Evolutionary conservation across 2,329 filamentous ascomycete genomes (phyloP).

Genomic region (Colletotrichum sp.): DNA sequence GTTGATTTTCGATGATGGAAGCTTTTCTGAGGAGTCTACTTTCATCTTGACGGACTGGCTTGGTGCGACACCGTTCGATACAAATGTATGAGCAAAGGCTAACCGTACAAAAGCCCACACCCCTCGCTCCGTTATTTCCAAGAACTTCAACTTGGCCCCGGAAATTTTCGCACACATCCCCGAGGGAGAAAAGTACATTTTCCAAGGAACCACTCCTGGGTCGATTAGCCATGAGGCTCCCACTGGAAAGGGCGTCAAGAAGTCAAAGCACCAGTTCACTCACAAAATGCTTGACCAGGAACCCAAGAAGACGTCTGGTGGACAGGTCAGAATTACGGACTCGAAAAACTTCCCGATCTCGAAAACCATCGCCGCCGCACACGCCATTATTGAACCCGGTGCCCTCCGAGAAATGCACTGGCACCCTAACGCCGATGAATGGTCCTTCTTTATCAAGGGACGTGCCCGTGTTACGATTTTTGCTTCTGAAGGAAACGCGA

Average conservation of each 20-base stretch:
- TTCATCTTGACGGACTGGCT: constrained; percentile 78
- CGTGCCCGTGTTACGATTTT: constrained; percentile 78
- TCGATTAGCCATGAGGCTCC: constrained; percentile 70
- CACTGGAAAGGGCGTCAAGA: constrained; percentile 63
- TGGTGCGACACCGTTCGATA: constrained; percentile 40
- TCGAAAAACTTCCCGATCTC: constrained; percentile 76
- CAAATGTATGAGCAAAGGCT: neutral
- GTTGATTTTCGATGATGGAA: constrained; percentile 52
- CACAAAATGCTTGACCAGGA: constrained; percentile 75
- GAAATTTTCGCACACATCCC: constrained; percentile 74
- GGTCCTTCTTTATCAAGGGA: constrained; percentile 79
- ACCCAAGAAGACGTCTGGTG: constrained; percentile 69
- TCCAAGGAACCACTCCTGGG: constrained; percentile 69
- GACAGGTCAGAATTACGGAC: constrained; percentile 75
- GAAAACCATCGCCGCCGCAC: constrained; percentile 73
- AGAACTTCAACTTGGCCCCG: constrained; percentile 76
- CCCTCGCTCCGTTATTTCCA: constrained; percentile 70
- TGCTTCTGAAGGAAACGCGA: constrained; percentile 67
- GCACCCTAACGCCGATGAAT: constrained; percentile 81
- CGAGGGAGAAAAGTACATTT: constrained; percentile 75
- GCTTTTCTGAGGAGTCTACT: constrained; percentile 66
- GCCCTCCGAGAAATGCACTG: constrained; percentile 82
- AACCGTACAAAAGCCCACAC: constrained; percentile 59
- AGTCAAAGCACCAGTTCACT: constrained; percentile 71
- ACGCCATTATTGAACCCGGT: constrained; percentile 73